Conservation (phyloP, 768 basidiomycete species). For the Trametes meyenii region DNA sequence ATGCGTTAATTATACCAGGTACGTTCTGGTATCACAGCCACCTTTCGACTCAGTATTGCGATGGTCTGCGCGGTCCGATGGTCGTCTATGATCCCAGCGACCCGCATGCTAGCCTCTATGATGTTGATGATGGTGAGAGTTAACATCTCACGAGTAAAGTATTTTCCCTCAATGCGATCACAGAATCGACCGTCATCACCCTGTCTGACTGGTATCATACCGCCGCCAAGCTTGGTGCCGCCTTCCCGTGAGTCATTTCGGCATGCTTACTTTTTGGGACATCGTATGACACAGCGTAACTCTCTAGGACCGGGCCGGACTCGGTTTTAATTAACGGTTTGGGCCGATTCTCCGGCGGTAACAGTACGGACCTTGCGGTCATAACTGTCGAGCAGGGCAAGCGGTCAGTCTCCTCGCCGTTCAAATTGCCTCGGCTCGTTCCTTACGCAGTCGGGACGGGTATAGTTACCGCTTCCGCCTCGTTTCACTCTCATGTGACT, state of each 20-base stretch:
- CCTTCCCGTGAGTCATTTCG: slow-evolving; percentile 17
- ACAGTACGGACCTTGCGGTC: slow-evolving; percentile 24
- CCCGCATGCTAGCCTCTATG: slow-evolving; percentile 33
- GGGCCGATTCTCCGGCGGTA: slow-evolving; percentile 40
- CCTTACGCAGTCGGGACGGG: background rate
- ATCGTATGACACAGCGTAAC: slow-evolving; percentile 4
- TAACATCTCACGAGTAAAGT: too few relatives aligned
- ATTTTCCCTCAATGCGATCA: too few relatives aligned
- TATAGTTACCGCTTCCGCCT: slow-evolving; percentile 29
- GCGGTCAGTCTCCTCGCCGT: slow-evolving; percentile 18
- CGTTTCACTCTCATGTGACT: slow-evolving; percentile 31
- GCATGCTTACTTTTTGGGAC: background rate
- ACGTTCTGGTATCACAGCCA: slow-evolving; percentile 48
- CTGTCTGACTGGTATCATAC: slow-evolving; percentile 41
- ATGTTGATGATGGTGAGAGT: slow-evolving; percentile 32
- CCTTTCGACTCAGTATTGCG: slow-evolving; percentile 42
- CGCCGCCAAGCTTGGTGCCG: slow-evolving; percentile 16
- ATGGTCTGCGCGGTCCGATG: slow-evolving; percentile 44
- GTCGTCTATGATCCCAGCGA: slow-evolving; percentile 37
- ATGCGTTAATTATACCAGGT: slow-evolving; percentile 9
- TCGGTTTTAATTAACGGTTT: slow-evolving; percentile 50
- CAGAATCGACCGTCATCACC: too few relatives aligned
- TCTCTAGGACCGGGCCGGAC: too few relatives aligned
- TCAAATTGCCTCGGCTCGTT: too few relatives aligned
- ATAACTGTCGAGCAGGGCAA: slow-evolving; percentile 30